Conservation (phyloP, 208 protist genomes). For the Leishmania arabica region DNA sequence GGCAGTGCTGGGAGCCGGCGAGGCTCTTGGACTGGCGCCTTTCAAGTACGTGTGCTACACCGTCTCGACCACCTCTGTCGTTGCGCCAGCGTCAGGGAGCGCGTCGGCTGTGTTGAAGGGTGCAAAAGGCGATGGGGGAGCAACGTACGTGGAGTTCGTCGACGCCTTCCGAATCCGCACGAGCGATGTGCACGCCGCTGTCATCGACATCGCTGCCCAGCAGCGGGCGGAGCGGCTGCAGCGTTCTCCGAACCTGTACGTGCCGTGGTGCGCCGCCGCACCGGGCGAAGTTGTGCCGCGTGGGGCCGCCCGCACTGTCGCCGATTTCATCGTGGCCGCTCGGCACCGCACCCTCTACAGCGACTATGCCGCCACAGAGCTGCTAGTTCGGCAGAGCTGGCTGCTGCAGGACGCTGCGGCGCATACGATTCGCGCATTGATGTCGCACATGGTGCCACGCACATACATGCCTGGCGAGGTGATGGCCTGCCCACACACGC, state of each 20-base stretch:
- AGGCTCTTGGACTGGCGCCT: slow-evolving; percentile 74
- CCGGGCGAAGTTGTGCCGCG: slow-evolving; percentile 17
- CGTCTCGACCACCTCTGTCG: slow-evolving; percentile 31
- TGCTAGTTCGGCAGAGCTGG: slow-evolving; percentile 89
- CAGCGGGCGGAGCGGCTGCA: slow-evolving; percentile 18
- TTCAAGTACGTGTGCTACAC: slow-evolving; percentile 59
- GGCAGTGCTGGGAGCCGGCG: slow-evolving; percentile 61
- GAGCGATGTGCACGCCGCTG: slow-evolving; percentile 61
- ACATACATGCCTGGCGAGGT: slow-evolving; percentile 80
- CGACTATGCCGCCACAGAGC: slow-evolving; percentile 76
- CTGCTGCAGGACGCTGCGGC: slow-evolving; percentile 83
- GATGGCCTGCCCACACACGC: slow-evolving; percentile 71
- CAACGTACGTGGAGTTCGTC: slow-evolving; percentile 32
- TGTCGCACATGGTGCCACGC: slow-evolving; percentile 63
- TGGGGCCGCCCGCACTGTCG: slow-evolving; percentile 26
- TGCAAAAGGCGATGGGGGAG: slow-evolving; percentile 8
- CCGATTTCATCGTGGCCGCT: slow-evolving; percentile 60
- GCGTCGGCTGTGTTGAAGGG: neutral
- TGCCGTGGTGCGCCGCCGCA: slow-evolving; percentile 28
- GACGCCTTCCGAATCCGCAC: slow-evolving; percentile 70
- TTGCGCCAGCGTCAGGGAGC: slow-evolving; percentile 2
- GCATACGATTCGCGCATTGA: slow-evolving; percentile 69
- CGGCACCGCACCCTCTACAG: slow-evolving; percentile 51
- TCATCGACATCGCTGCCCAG: slow-evolving; percentile 47
- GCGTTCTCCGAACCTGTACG: slow-evolving; percentile 3